Evolutionary conservation across 2,329 filamentous ascomycete species (phyloP).

Genomic region (Bisporella sp.): DNA sequence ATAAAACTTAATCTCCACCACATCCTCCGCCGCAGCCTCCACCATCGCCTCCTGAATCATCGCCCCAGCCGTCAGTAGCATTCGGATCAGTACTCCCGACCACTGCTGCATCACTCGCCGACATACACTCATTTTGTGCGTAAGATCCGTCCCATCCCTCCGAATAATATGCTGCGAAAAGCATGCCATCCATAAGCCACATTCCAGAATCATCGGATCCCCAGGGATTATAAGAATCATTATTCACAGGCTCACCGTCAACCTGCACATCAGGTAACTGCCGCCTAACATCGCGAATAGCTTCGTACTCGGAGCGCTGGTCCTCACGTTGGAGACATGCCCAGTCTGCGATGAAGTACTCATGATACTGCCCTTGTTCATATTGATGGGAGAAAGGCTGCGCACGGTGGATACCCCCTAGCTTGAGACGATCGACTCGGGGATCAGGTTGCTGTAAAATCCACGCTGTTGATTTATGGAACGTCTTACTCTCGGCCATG

Average conservation of each 20-base stretch:
- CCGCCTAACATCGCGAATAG: slow-evolving; percentile 10
- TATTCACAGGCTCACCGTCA: not conserved
- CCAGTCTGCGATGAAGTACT: slow-evolving; percentile 18
- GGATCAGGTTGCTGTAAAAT: slow-evolving; percentile 22
- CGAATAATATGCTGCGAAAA: too few relatives aligned
- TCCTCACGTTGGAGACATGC: slow-evolving; percentile 6
- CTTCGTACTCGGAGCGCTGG: slow-evolving; percentile 13
- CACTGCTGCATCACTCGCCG: not conserved
- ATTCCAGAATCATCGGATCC: too few relatives aligned
- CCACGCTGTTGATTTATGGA: slow-evolving; percentile 29
- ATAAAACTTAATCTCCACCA: not conserved
- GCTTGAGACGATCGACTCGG: slow-evolving; percentile 27
- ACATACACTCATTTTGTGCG: not conserved
- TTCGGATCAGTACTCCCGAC: not conserved
- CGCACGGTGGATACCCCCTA: slow-evolving; percentile 36
- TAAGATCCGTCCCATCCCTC: too few relatives aligned
- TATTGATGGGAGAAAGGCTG: slow-evolving; percentile 35
- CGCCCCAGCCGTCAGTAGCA: not conserved
- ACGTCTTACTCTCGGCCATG: slow-evolving; percentile 27
- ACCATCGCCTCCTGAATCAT: not conserved
- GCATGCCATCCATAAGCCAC: too few relatives aligned
- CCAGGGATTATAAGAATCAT: not conserved
- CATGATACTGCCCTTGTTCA: slow-evolving; percentile 24
- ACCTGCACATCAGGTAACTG: not conserved
- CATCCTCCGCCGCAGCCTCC: not conserved